Evolutionary conservation across 2,329 filamentous ascomycete genomes (phyloP), one percentile per base, ranked within the genome.

Genomic region (Botrytis aclada): DNA sequence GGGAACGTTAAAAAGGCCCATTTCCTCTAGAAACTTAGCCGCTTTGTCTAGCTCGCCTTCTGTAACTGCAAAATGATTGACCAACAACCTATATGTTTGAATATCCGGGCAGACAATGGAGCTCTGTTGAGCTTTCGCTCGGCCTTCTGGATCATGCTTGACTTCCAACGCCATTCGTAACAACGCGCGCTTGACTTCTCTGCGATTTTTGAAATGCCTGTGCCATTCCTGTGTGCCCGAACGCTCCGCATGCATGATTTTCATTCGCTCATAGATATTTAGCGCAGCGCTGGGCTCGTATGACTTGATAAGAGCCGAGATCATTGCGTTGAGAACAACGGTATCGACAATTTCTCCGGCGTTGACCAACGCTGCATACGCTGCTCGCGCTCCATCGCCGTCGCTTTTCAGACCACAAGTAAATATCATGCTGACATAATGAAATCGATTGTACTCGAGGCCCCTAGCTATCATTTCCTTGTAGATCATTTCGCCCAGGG

Each of bases 341-440:
- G 93, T 95, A 81, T 98, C 95, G 72, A 99, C 90, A 75, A 98
- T 90, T 81, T 98, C 93, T 47, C 94, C 94, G 0, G 90, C 88
- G 54, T 92, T 85, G n/a, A 98, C 92, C 82, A 97, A 92, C 34
- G 94, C 90, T 75, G 88, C 88, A 81, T 98, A 99, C 0, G 93
- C 90, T 45, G 87, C 87, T 62, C 94, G 87, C 34, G 97, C 89
- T 4, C 89, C 93, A 74, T 90, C 87, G 4, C 91, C 90, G 80
- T 98, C 92, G 74, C 88, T 84, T 77, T 88, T 87, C 72, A 96
- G 85, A 1, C 95, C 96, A 77, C 93, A 90, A 81, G 92, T 97
- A 81, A 94, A 92, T 54, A 99, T 95, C 73, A 95, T 83, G 74
- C 90, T 92, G 74, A 95, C 90, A 75, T 94, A 90, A 76, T 96